Base-by-base conservation (phyloP, 495 filamentous ascomycete genomes). In the Trichoderma reesei region DNA sequence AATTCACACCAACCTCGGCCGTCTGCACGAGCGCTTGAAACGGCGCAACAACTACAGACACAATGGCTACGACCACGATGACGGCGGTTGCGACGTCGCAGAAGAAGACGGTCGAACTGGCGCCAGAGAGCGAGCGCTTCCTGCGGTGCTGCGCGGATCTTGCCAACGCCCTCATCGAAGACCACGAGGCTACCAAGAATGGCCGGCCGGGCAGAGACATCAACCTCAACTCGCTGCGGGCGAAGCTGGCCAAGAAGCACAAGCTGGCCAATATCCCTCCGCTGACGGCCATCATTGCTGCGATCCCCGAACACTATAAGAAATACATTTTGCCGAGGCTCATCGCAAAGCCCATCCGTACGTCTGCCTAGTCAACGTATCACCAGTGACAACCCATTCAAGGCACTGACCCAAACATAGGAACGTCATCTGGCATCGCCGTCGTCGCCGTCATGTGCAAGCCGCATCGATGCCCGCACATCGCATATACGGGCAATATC, bases 371-470 rank as follows among this genome's bases (percentile, higher is more conserved):
- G 16, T 14, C 5, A 46, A 56, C 9, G 33, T 31, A 13, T 7
- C 3, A 13, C 5, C 1, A 31, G 3, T 9, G 20, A 33, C 13
- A 13, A 56, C 7, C 5, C 9, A 31, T 3, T 11, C 20, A 33
- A 31, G 20, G 70, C 34, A 56, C 72, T 74, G 64, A 75, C 56
- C 31, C 37, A 8, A 61, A 13, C 13, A 44, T 67, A 87, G 86
- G 88, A 71, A 96, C 91, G 13, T 94, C 93, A 5, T 96, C 93
- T 46, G 94, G 94, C 41, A 98, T 98, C 68, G 95, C 94, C n/a
- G 95, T 98, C 10, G 94, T 98, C 44, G 94, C 95, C 18, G 95
- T 98, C 63, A 98, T 98, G 94, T 98, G 94, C 82, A 98, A 98
- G 76, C 94, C 94, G 38, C 94, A 98, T 72, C 85, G 94, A 67